These are phyloP conservation scores for Golubevia pallescens DNA, from an alignment of 1,284 basidiomycete species.

Conservation along the genomic window DNA sequence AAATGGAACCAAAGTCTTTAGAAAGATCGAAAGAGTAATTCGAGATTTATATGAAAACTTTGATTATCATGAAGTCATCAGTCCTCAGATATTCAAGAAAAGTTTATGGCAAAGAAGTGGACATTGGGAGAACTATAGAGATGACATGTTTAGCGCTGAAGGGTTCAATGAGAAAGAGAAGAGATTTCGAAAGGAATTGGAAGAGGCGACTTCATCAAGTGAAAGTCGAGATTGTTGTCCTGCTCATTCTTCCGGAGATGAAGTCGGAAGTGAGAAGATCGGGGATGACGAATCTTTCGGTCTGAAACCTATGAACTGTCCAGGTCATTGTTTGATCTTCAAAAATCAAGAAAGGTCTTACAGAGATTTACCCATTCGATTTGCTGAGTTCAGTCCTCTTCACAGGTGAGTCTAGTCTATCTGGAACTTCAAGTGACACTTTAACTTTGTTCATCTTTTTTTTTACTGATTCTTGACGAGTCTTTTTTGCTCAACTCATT, in stretches of 20 bases:
- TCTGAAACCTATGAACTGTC: constrained; percentile 63
- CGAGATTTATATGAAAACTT: constrained; percentile 57
- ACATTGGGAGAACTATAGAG: constrained; percentile 64
- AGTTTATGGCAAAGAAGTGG: constrained; percentile 54
- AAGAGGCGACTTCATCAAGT: constrained; percentile 9
- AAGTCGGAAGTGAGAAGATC: neutral
- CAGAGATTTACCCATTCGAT: constrained; percentile 51
- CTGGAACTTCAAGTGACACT: neutral
- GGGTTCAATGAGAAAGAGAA: constrained; percentile 24
- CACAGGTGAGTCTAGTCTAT: constrained; percentile 22
- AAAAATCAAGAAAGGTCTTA: constrained; percentile 42
- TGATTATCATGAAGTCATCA: constrained; percentile 59
- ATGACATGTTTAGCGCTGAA: constrained; percentile 59
- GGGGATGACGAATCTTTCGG: constrained; percentile 23
- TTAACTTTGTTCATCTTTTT: neutral
- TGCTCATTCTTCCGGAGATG: constrained; percentile 1
- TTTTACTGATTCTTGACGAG: neutral
- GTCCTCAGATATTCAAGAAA: constrained; percentile 55
- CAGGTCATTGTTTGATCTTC: constrained; percentile 57
- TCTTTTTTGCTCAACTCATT: neutral
- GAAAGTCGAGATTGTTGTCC: constrained; percentile 2
- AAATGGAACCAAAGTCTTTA: constrained; percentile 52
- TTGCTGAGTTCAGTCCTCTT: constrained; percentile 54
- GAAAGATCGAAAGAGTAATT: constrained; percentile 54
- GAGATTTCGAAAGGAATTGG: constrained; percentile 10